Evolutionary conservation across 805 yeast species (phyloP).

Genomic region (Nakazawaea ernobii): DNA sequence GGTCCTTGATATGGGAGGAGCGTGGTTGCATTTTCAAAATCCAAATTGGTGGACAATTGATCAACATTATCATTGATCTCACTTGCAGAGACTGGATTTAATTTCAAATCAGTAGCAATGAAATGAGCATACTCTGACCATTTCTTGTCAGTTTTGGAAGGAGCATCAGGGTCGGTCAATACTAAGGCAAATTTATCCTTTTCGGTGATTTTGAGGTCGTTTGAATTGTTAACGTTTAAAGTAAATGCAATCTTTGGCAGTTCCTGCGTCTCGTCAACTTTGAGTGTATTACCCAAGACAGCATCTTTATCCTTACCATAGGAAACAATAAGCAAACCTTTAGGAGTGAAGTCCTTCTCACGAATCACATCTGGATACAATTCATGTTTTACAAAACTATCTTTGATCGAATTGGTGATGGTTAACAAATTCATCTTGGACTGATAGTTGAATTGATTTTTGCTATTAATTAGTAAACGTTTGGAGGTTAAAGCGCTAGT

Average conservation of each 20-base stretch:
- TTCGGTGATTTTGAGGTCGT: conserved; percentile 33
- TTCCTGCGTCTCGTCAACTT: conserved; percentile 60
- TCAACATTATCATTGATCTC: conserved; percentile 23
- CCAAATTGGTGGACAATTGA: conserved; percentile 28
- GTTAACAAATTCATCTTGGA: conserved; percentile 38
- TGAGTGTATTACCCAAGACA: conserved; percentile 71
- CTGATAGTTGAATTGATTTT: neutral
- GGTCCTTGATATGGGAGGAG: conserved; percentile 70
- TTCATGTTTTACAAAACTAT: conserved; percentile 41
- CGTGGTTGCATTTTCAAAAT: conserved; percentile 29
- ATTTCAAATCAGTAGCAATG: conserved; percentile 49
- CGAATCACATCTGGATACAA: conserved; percentile 50
- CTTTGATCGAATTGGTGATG: conserved; percentile 50
- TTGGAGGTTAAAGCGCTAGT: neutral
- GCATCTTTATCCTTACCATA: conserved; percentile 59
- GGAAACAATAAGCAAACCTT: conserved; percentile 57
- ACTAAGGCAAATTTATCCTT: conserved; percentile 65
- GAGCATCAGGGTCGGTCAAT: conserved; percentile 93
- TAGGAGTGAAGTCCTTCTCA: conserved; percentile 28
- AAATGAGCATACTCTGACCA: conserved; percentile 89
- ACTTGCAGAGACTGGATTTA: conserved; percentile 32
- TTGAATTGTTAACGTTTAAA: conserved; percentile 32
- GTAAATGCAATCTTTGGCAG: conserved; percentile 65
- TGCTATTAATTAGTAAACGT: neutral
- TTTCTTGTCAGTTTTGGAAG: conserved; percentile 71